These are phyloP conservation scores for Saturnispora sanitii DNA, from an alignment of 805 yeast genomes.

Conservation along the genomic window DNA sequence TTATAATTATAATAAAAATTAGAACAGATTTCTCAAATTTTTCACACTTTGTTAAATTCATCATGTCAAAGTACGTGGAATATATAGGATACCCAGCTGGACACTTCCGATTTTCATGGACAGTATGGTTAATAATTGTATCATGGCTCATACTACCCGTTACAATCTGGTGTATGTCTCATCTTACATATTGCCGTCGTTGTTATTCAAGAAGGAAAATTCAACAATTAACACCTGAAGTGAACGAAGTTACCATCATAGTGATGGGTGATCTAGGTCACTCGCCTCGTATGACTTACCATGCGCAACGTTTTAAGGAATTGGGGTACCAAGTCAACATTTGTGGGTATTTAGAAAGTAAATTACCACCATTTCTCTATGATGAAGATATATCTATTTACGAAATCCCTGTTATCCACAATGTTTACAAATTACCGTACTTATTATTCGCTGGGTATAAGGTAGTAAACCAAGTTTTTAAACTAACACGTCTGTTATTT, in stretches of 20 bases:
- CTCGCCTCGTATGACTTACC: slow-evolving; percentile 91
- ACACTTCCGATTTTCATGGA: slow-evolving; percentile 23
- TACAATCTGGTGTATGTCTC: slow-evolving; percentile 34
- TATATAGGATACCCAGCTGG: slow-evolving; percentile 19
- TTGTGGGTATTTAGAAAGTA: slow-evolving; percentile 69
- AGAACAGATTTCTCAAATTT: neutral
- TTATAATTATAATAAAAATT: too few species aligned
- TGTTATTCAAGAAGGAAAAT: slow-evolving; percentile 10
- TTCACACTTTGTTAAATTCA: neutral
- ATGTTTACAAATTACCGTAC: slow-evolving; percentile 38
- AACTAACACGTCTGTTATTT: slow-evolving; percentile 40
- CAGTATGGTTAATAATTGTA: slow-evolving; percentile 36
- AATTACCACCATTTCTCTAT: slow-evolving; percentile 39
- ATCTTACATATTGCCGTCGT: slow-evolving; percentile 19
- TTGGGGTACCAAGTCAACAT: slow-evolving; percentile 67
- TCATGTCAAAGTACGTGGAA: slow-evolving; percentile 14
- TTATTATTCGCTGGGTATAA: slow-evolving; percentile 49
- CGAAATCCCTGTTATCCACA: slow-evolving; percentile 34
- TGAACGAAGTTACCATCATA: slow-evolving; percentile 57
- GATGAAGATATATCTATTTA: slow-evolving; percentile 41
- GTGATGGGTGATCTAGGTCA: slow-evolving; percentile 93
- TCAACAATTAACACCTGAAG: slow-evolving; percentile 11
- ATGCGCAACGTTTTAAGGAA: slow-evolving; percentile 66
- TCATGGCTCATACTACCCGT: slow-evolving; percentile 40
- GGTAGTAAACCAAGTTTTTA: slow-evolving; percentile 44